Evolutionary conservation across 495 filamentous ascomycete species (phyloP), one percentile per base, ranked within the genome.

Genomic region (Talaromyces nanjingensis): DNA sequence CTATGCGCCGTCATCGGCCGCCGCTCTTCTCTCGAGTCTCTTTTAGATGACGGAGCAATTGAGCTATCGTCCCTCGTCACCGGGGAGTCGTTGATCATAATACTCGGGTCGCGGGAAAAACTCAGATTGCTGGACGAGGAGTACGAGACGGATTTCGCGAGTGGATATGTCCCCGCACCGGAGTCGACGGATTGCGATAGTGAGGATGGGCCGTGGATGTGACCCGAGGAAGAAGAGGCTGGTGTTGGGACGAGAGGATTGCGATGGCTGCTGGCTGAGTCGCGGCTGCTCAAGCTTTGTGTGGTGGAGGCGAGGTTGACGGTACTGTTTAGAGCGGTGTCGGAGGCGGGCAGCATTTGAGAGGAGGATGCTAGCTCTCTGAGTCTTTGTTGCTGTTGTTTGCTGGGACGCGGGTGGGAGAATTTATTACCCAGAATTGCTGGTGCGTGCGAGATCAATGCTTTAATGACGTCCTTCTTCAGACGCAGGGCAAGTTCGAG

Each of bases 341-440:
- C 87, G 7, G 80, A 83, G 45, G 72, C 80, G 3, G 74, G 60
- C n/a, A 86, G 69, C 6, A 84, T 67, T 47, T 79, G 75, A 4
- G 76, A 76, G 3, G 77, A 78, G 31, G 76, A 81, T 6, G 90
- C 91, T 58, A 94, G 81, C 70, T 97, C 92, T 20, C 92, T 84
- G 54, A 93, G 82, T 56, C 90, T 87, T 70, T 83, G 90, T 65
- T 90, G 88, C 70, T 92, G 89, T 33, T 88, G 85, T 63, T 87
- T 91, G 64, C 77, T 88, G 0, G 91, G 91, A 8, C 90, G 84
- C 70, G 96, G 92, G 67, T 92, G 90, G 27, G 88, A 90, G 73
- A 98, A 88, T 70, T 98, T 98, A 79, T 98, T 98, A 58, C 94
- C 91, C 64, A 98, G 89, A 69, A 98, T 98, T 58, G 96, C 93